A percentile compares a stretch with the other conserved stretches of the same genome.
These are phyloP conservation scores for Pseudogymnoascus sp. DNA, from an alignment of 2,329 filamentous ascomycete genomes.

Conservation along the genomic window DNA sequence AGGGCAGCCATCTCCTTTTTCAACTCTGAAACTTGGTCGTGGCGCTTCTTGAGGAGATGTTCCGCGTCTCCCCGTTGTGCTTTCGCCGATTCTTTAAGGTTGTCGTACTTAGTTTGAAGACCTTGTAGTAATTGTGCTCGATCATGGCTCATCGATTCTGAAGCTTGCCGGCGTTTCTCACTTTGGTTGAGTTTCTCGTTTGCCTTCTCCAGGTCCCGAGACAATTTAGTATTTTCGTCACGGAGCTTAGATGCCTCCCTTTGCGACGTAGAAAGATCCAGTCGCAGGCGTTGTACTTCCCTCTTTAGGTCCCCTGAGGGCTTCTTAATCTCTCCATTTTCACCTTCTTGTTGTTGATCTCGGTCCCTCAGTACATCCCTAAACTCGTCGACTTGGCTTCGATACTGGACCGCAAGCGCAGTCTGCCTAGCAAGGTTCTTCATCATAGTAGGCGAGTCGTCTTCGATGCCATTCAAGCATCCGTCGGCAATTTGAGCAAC, in stretches of 20 bases:
- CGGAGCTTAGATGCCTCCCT: constrained; percentile 24
- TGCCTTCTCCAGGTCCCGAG: constrained; percentile 25
- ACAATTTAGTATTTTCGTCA: constrained; percentile 28
- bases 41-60: constrained; percentile 49
- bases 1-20: constrained; percentile 47
- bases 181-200: constrained; percentile 31
- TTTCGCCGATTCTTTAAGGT: constrained; percentile 48
- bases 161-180: constrained; percentile 38
- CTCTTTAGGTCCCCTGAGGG: constrained; percentile 47
- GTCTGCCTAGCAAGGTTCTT: constrained; percentile 54
- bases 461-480: constrained; percentile 35
- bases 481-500: constrained; percentile 47
- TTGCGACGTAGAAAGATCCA: constrained; percentile 44
- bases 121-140: constrained; percentile 43
- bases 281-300: constrained; percentile 48
- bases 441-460: constrained; percentile 43
- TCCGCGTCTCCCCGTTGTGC: constrained; percentile 49
- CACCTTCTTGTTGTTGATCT: constrained; percentile 31
- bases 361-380: constrained; percentile 44
- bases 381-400: constrained; percentile 53
- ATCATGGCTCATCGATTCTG: constrained; percentile 41
- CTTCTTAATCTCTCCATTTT: constrained; percentile 31
- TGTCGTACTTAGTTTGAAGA: constrained; percentile 48
- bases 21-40: constrained; percentile 50
- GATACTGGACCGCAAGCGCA: constrained; percentile 51